A percentile compares a stretch with the other conserved stretches of the same genome.
Conservation (phyloP, 352 stramenopile genomes). For the Peronospora tabacina region DNA sequence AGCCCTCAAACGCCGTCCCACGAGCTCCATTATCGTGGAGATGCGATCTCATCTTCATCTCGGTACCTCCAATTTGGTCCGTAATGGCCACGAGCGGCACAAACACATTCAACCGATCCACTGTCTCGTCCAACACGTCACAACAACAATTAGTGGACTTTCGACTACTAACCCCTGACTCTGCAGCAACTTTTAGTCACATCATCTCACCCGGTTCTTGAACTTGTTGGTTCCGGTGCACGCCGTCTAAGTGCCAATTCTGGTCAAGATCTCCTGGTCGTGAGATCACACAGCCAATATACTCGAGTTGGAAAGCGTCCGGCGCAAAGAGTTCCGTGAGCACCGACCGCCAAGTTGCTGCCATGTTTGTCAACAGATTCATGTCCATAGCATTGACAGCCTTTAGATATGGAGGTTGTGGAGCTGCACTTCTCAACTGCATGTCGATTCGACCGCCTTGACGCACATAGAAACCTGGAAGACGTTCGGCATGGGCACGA, state of each 20-base stretch:
- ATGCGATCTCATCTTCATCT: constrained; percentile 63
- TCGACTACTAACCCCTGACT: background rate
- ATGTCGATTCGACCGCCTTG: constrained; percentile 66
- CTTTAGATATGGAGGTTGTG: constrained; percentile 8
- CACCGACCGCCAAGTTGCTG: constrained; percentile 25
- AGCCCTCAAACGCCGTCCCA: constrained; percentile 41
- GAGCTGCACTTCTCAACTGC: constrained; percentile 33
- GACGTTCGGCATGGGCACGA: constrained; percentile 39
- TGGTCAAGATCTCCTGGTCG: constrained; percentile 51
- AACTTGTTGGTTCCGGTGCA: constrained; percentile 41
- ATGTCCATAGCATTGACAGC: constrained; percentile 24
- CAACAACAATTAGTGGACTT: constrained; percentile 1
- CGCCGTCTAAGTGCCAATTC: constrained; percentile 78
- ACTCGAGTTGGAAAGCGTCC: constrained; percentile 41
- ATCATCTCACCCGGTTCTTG: constrained; percentile 42
- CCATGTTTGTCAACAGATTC: constrained; percentile 27
- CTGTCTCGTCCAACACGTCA: constrained; percentile 16
- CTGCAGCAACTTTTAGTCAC: background rate
- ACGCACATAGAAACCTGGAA: constrained; percentile 64
- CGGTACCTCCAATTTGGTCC: constrained; percentile 41
- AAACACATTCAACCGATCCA: constrained; percentile 71
- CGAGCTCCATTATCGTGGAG: constrained; percentile 31
- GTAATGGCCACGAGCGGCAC: constrained; percentile 53
- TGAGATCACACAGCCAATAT: constrained; percentile 62
- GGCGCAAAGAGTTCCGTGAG: constrained; percentile 18